These are phyloP conservation scores for Penicillium concentricum DNA, from an alignment of 2,329 filamentous ascomycete species.

Conservation along the genomic window DNA sequence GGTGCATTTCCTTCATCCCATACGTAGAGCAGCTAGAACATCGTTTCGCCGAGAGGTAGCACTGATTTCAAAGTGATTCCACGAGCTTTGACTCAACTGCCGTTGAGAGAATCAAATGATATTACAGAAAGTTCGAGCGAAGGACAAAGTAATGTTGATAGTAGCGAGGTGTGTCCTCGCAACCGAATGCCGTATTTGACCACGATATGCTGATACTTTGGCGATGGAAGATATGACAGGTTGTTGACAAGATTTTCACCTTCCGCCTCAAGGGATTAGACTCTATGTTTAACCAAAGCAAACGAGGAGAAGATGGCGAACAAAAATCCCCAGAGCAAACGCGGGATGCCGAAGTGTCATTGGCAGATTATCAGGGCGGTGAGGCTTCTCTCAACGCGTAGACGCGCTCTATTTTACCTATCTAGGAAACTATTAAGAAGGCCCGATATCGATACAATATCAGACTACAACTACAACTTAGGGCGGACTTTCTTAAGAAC, in stretches of 20 bases:
- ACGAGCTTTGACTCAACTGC: neutral
- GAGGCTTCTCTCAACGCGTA: constrained; percentile 15
- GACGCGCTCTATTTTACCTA: constrained; percentile 24
- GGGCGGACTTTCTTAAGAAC: neutral
- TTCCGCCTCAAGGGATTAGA: neutral
- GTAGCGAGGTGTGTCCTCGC: neutral
- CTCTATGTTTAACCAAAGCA: neutral
- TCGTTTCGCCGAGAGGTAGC: neutral
- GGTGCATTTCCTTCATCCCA: constrained; percentile 20
- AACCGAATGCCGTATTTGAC: neutral
- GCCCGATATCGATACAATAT: neutral
- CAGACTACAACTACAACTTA: neutral
- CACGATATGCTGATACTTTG: neutral
- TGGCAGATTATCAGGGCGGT: constrained; percentile 18
- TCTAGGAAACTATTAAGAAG: constrained; percentile 7
- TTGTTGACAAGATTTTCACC: neutral
- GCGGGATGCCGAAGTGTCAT: constrained; percentile 13
- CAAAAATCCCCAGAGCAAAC: constrained; percentile 16
- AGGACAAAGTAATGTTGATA: neutral
- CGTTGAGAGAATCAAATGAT: neutral
- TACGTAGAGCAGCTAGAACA: neutral
- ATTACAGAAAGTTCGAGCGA: neutral
- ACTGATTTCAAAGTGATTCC: neutral
- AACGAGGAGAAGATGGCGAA: neutral
- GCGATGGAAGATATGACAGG: too few relatives aligned